Evolutionary conservation across 2,329 filamentous ascomycete genomes (phyloP), one percentile per base, ranked within the genome.

Genomic region (Colletotrichum tanaceti): DNA sequence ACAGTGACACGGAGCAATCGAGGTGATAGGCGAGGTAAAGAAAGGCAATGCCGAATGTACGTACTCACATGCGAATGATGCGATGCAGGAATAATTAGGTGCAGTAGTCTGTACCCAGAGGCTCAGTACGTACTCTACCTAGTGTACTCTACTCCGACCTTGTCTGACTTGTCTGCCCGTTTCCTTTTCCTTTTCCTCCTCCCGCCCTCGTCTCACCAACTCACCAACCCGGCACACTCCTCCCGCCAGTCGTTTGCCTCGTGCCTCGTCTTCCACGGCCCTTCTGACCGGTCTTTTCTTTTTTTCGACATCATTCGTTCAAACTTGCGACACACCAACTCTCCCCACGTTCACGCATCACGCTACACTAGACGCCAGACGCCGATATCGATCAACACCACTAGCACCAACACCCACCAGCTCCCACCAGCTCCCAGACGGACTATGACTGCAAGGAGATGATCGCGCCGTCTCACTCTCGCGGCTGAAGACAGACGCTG

Each of bases 361-460:
- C 32, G 32, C 32, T 2, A 3, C 24, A 24, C n/a, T n/a, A 9
- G 6, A 32, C 28, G n/a, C 14, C 52, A 28, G 49, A 60, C 58
- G 3, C 50, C 38, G 35, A 35, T 50, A 6, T 43, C 20, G 7
- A 10, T 50, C 28, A 9, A 18, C 63, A 47, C 50, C n/a, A 28
- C n/a, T n/a, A n/a, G n/a, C n/a, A n/a, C n/a, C n/a, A n/a, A n/a
- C n/a, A n/a, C n/a, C n/a, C 47, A 46, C 32, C 41, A 16, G 13
- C 60, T 49, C 35, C 65, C 22, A 22, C 55, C 22, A 39, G 28
- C 24, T 38, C 22, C 14, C 14, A 24, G 49, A 62, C 58, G 55
- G 60, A 55, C 62, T 65, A 68, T 68, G 65, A 60, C 65, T 65
- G 67, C 67, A 67, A 62, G 67, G 67, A 70, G 67, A 67, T 70